Conservation (phyloP, 129 eudicot species). For the Flaveria sonorensis region DNA sequence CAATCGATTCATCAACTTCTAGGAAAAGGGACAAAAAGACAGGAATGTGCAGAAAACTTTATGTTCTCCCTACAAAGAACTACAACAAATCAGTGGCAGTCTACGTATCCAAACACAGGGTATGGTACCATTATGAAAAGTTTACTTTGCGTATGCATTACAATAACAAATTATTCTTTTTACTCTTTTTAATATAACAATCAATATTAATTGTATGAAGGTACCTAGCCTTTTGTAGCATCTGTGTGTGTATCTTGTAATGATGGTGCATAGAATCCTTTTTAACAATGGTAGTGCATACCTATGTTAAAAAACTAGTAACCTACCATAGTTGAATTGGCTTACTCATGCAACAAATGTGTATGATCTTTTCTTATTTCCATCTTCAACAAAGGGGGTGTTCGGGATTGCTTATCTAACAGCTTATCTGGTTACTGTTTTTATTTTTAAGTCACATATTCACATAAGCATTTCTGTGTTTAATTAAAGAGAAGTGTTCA, state of each 20-base stretch:
- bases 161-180: not conserved
- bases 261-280: not conserved
- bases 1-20: no score
- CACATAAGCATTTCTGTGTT: no score
- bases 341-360: not conserved
- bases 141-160: not conserved
- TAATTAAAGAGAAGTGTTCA: no score
- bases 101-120: conserved; percentile 2
- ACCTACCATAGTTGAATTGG: not conserved
- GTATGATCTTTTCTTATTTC: not conserved
- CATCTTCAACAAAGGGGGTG: no score
- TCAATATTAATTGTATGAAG: not conserved
- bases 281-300: not conserved
- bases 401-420: no score
- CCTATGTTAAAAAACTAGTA: not conserved
- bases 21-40: not conserved
- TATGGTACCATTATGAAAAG: not conserved
- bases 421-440: no score
- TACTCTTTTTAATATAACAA: not conserved
- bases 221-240: not conserved
- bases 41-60: not conserved
- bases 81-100: not conserved
- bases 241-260: not conserved
- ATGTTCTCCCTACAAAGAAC: not conserved
- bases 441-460: no score